Percentiles rank a stretch among this genome's conserved stretches.
phyloP scores from a whole-genome alignment of 306 rosid genomes.

The Vigna reflexopilosa region DNA sequence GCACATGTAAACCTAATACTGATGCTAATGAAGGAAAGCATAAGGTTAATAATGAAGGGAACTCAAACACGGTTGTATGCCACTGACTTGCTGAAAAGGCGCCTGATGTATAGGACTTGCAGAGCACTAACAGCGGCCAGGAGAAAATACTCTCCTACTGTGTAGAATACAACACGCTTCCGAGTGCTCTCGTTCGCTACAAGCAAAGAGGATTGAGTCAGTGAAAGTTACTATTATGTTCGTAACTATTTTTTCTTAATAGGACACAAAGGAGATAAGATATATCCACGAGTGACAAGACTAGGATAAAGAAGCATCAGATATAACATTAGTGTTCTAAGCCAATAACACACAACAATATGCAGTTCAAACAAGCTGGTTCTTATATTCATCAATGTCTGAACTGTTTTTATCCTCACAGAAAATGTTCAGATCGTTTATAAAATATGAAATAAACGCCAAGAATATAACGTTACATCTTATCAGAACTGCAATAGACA shows the following conservation, averaged over 20 bases:
- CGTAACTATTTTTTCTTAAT: not conserved
- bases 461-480: not conserved
- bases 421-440: constrained; percentile 1
- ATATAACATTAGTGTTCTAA: not conserved
- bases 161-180: constrained; percentile 80
- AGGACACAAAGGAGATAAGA: not conserved
- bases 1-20: constrained; percentile 45
- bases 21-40: constrained; percentile 44
- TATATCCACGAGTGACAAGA: not conserved
- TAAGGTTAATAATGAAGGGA: constrained; percentile 29
- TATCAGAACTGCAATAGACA: not conserved
- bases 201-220: constrained; percentile 10
- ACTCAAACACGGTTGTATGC: constrained; percentile 91
- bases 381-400: not conserved
- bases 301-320: not conserved
- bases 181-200: constrained; percentile 95
- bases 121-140: constrained; percentile 73
- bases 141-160: constrained; percentile 81
- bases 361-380: not conserved
- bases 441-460: constrained; percentile 9
- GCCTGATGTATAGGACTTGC: constrained; percentile 87
- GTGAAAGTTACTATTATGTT: not conserved
- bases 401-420: not conserved
- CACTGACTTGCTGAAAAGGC: constrained; percentile 92
- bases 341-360: not conserved